A percentile compares a stretch with the other conserved stretches of the same genome.
These are phyloP conservation scores for Chalaropsis ovoidea DNA, from an alignment of 2,329 filamentous ascomycete genomes.

Conservation along the genomic window DNA sequence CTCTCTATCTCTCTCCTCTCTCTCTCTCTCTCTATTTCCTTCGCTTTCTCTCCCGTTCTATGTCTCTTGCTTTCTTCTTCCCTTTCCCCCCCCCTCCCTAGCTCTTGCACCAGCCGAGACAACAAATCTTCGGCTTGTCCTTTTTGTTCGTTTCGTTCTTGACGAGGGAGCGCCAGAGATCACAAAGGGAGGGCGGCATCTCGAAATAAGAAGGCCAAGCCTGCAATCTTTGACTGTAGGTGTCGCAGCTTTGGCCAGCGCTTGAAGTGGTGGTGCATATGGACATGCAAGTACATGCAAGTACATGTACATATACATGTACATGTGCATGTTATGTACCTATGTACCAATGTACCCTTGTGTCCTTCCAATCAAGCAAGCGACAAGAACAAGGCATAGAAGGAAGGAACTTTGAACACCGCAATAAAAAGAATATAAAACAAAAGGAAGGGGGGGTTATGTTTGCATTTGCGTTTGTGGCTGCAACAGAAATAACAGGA, in stretches of 20 bases:
- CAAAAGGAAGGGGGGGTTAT: neutral
- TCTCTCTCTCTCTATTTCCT: neutral
- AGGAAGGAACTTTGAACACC: constrained; percentile 5
- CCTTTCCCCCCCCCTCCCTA: neutral
- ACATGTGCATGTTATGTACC: neutral
- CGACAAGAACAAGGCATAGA: neutral
- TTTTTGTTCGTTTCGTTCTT: neutral
- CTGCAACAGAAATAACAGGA: neutral
- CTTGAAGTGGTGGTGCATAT: too few species aligned
- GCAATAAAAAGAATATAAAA: neutral
- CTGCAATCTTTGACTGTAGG: neutral
- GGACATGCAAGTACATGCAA: too few species aligned
- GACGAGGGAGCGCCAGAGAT: neutral
- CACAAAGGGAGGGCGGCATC: neutral
- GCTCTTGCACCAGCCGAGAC: constrained; percentile 8
- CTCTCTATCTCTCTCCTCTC: neutral
- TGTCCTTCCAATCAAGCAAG: neutral
- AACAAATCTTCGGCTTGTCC: constrained; percentile 2
- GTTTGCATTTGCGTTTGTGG: neutral
- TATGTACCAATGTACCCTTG: neutral
- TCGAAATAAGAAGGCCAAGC: neutral
- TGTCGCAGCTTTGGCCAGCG: neutral
- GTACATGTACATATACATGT: neutral
- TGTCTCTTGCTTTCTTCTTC: neutral
- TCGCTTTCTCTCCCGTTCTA: neutral